Conservation (phyloP, 208 protist genomes). For the Trypanosoma caninum region DNA sequence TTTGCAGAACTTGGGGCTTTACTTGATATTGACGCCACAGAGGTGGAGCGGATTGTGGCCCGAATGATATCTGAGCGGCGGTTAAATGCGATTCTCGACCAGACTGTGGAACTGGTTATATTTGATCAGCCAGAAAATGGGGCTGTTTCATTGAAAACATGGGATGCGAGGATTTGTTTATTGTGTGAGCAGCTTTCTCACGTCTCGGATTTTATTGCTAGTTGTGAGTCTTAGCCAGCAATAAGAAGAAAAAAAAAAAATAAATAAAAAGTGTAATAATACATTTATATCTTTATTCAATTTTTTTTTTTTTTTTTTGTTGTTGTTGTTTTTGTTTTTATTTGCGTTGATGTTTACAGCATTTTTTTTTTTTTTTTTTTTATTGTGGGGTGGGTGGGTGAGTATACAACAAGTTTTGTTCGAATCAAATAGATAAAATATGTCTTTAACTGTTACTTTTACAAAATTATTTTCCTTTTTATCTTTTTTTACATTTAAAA, state of each 20-base stretch:
- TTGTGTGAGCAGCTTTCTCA: constrained; percentile 39
- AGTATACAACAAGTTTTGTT: too few relatives aligned
- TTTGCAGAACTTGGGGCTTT: constrained; percentile 85
- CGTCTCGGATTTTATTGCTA: constrained; percentile 27
- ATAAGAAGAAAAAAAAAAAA: not conserved
- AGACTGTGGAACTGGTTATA: constrained; percentile 28
- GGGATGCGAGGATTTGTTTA: constrained; percentile 27
- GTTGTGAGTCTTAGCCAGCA: constrained; percentile 21
- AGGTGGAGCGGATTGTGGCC: constrained; percentile 79
- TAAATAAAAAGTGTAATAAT: not conserved
- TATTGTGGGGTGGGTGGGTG: not conserved
- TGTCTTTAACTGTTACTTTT: not conserved
- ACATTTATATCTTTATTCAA: constrained; percentile 13
- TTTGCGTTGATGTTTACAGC: constrained; percentile 1
- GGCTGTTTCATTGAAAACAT: constrained; percentile 24
- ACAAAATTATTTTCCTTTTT: not conserved
- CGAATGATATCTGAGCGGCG: constrained; percentile 90
- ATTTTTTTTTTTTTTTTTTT: constrained; percentile 8
- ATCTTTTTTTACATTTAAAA: not conserved
- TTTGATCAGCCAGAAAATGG: constrained; percentile 30
- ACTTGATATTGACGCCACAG: constrained; percentile 58
- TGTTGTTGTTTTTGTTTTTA: constrained; percentile 4
- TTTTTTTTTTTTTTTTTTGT: constrained; percentile 11
- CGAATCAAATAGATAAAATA: constrained; percentile 8
- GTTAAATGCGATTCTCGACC: constrained; percentile 44